Base-by-base conservation (phyloP, 768 basidiomycete species). In the Collybiopsis confluens region DNA sequence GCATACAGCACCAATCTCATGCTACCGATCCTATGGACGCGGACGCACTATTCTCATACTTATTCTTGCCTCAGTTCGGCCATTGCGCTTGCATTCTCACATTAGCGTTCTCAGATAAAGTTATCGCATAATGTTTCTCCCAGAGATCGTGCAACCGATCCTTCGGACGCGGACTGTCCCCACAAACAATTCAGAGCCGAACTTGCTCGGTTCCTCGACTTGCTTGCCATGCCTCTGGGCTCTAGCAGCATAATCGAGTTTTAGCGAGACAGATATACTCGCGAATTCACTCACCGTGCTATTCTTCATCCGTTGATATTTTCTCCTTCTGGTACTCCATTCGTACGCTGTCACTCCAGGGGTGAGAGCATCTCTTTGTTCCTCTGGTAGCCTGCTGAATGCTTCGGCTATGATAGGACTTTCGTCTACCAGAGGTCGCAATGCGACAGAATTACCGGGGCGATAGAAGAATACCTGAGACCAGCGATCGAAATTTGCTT, bases 391-490 rank as follows among this genome's bases (percentile, higher is more conserved):
- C 2, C 49, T 33, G 18, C 24, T 18, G 56, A 0, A 76, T 73
- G 1, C 79, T 63, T 23, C 61, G 4, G 70, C 69, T 16, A 80
- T 69, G 6, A 73, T 36, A 0, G 65, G 56, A 43, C 78, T 79
- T 13, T 70, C 63, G 18, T 73, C 65, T 7, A 64, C 60, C 10
- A 79, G 61, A n/a, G 77, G 67, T 16, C 64, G 68, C 4, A 79
- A 70, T 1, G 64, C 44, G 33, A 68, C 62, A 11, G 64, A 61
- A 60, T 75, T 66, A 3, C 70, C 74, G 0, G 78, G 78, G 26
- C 80, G 68, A 1, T 73, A 75, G 63, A 82, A 80, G 61, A 72
- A 81, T 0, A 77, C 77, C 11, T 80, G 65, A 20, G 79, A 81
- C 71, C 75, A 79, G 7, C 80, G 66, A 26, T 72, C 72, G 40